Percentiles rank a stretch among this genome's conserved stretches.
phyloP scores from a whole-genome alignment of 495 filamentous ascomycete genomes.

The Aspergillus sclerotiicarbonarius region DNA sequence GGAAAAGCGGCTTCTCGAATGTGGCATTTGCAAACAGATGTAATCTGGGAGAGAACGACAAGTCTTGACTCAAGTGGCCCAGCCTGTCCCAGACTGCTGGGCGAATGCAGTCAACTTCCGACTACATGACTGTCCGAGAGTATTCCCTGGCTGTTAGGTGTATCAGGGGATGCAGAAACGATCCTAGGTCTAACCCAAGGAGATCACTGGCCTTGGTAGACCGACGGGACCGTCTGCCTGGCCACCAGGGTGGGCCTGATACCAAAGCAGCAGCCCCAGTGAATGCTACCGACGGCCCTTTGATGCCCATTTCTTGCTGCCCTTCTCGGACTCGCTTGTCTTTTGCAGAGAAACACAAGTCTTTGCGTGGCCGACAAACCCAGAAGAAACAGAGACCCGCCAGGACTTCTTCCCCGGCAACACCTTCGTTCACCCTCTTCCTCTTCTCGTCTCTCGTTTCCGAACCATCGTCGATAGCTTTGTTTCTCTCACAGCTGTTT shows the following conservation, averaged over 20 bases:
- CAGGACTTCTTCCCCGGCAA: slow-evolving; percentile 4
- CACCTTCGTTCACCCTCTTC: neutral
- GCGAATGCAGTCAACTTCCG: neutral
- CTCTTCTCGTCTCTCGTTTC: neutral
- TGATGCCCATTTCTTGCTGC: neutral
- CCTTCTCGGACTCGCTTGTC: slow-evolving; percentile 1
- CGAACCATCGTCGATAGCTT: slow-evolving; percentile 1
- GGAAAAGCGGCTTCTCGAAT: too few species aligned
- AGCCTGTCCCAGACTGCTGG: neutral
- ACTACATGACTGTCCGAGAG: neutral
- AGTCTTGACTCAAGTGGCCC: neutral
- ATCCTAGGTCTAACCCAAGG: neutral
- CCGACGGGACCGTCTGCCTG: too few species aligned
- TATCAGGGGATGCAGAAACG: neutral
- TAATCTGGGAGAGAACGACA: too few species aligned
- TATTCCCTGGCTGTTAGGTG: neutral
- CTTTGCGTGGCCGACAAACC: neutral
- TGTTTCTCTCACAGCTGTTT: neutral
- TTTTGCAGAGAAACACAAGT: slow-evolving; percentile 9
- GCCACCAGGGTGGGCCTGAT: neutral
- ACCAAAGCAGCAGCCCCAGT: neutral
- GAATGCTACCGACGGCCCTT: slow-evolving; percentile 2
- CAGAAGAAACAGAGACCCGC: slow-evolving; percentile 1
- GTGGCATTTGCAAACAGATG: too few species aligned
- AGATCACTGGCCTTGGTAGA: neutral